Conservation (phyloP, 2,329 filamentous ascomycete species). For the Botryotinia calthae region DNA sequence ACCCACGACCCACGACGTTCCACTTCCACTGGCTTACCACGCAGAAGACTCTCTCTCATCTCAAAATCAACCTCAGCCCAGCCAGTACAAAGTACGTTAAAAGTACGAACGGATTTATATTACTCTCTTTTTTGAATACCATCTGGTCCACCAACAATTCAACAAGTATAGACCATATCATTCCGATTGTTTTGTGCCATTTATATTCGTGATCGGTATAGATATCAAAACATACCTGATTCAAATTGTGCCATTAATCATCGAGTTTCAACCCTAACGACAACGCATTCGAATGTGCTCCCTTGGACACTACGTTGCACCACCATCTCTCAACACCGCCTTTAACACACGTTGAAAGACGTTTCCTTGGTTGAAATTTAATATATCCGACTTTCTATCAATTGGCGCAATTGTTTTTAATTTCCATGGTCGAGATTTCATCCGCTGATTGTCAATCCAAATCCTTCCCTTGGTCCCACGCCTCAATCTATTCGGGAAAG, state of each 20-base stretch:
- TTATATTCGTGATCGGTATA: not conserved
- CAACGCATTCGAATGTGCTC: conserved; percentile 19
- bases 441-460: not conserved
- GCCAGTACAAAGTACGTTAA: not conserved
- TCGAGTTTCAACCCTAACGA: conserved; percentile 14
- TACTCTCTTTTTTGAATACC: not conserved
- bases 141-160: not conserved
- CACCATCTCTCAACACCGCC: conserved; percentile 11
- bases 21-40: not conserved
- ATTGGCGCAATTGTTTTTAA: conserved; percentile 5
- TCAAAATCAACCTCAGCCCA: not conserved
- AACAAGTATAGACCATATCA: not conserved
- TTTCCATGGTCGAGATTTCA: conserved; percentile 6
- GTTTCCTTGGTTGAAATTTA: not conserved
- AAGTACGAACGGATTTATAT: not conserved
- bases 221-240: not conserved
- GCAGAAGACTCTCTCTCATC: not conserved
- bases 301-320: conserved; percentile 16
- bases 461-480: conserved; percentile 14
- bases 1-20: not conserved
- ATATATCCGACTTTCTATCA: not conserved
- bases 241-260: not conserved
- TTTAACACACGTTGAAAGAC: not conserved
- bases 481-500: not conserved
- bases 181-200: not conserved